Conservation (phyloP, 1,284 basidiomycete species). For the Apiotrichum gracile region DNA sequence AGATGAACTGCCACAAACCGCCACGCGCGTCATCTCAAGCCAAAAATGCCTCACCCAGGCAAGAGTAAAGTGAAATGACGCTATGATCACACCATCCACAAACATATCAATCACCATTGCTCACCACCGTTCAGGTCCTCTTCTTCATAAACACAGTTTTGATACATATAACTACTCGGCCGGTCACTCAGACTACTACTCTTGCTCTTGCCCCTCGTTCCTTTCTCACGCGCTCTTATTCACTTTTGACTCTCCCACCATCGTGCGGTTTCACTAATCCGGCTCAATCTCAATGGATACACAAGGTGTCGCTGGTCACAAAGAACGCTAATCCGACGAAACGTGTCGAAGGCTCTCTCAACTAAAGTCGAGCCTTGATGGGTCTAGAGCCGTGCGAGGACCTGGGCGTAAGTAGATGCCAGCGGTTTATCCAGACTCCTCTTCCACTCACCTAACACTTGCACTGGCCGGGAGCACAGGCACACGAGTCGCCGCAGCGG, state of each 20-base stretch:
- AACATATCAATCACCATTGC: not conserved
- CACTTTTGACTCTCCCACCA: not conserved
- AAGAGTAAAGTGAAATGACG: too few species aligned
- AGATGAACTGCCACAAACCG: too few species aligned
- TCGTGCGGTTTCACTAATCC: not conserved
- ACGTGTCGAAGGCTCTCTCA: too few species aligned
- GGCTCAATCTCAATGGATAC: not conserved
- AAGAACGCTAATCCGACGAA: not conserved
- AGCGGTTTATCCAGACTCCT: not conserved
- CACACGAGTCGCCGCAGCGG: slow-evolving; percentile 16
- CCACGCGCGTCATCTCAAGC: too few species aligned
- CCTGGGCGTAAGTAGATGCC: not conserved
- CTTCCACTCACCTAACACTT: slow-evolving; percentile 8
- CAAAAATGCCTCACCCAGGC: not conserved
- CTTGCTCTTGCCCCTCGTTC: too few species aligned
- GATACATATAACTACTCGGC: too few species aligned
- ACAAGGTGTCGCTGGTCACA: not conserved
- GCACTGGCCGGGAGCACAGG: slow-evolving; percentile 25
- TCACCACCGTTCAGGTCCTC: not conserved
- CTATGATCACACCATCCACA: not conserved
- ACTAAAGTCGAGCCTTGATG: too few species aligned
- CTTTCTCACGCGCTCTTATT: not conserved
- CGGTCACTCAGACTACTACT: too few species aligned
- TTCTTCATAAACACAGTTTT: too few species aligned
- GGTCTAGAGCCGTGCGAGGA: too few species aligned